Percentiles rank a stretch among this genome's conserved stretches.
Conservation (phyloP, 305 asterid genomes). For the Solanum chacoense region DNA sequence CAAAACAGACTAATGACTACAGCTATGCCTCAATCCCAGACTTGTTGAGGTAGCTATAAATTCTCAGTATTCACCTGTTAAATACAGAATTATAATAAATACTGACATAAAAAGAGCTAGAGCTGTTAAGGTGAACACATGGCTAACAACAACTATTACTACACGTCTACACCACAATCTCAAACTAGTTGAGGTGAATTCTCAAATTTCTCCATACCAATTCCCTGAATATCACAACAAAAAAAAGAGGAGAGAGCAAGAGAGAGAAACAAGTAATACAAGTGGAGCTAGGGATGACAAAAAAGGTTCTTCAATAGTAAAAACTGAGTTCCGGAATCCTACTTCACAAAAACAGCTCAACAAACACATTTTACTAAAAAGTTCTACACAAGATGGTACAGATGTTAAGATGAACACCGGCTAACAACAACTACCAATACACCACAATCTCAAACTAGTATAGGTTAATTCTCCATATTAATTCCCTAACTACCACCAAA, state of each 20-base stretch:
- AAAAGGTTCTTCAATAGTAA: not conserved
- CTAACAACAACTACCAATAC: not conserved
- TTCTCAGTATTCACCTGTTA: not conserved
- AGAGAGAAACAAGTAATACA: not conserved
- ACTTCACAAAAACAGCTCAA: not conserved
- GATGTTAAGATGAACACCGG: not conserved
- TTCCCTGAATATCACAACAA: not conserved
- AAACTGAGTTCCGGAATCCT: not conserved
- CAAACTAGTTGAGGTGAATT: not conserved
- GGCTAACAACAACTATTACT: not conserved
- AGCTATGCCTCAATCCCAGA: not conserved
- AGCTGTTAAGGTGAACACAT: not conserved
- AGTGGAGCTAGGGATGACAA: not conserved
- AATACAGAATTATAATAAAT: not conserved
- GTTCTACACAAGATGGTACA: not conserved
- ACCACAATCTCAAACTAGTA: not conserved
- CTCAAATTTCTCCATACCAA: not conserved
- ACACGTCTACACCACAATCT: not conserved
- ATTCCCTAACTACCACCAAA: not conserved
- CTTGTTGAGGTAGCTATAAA: not conserved
- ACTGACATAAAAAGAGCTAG: not conserved
- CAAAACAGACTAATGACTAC: not conserved
- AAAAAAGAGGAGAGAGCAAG: not conserved
- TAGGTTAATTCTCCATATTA: not conserved
- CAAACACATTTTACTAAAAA: not conserved